A percentile compares a stretch with the other conserved stretches of the same genome.
phyloP scores from a whole-genome alignment of 371 early-diverging fungal genomes.

The Thermomucor indicae-seudaticae region DNA sequence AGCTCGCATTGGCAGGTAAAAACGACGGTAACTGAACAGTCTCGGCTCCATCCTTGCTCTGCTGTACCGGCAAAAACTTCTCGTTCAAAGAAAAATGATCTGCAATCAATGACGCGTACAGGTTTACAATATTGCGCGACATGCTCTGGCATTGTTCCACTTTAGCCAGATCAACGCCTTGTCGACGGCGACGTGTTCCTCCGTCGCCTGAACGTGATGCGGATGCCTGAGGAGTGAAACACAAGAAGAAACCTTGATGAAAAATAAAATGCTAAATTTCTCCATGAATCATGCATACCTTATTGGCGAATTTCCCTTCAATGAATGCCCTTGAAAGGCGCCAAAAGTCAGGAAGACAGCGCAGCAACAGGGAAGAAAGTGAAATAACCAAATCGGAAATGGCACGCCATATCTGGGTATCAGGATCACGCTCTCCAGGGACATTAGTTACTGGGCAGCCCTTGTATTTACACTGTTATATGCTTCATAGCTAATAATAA shows the following conservation, averaged over 20 bases:
- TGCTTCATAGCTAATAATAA: background rate
- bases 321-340: conserved; percentile 78
- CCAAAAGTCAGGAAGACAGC: conserved; percentile 92
- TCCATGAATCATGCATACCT: conserved; percentile 15
- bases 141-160: conserved; percentile 75
- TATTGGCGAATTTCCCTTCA: conserved; percentile 74
- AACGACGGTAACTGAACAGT: conserved; percentile 29
- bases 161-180: conserved; percentile 63
- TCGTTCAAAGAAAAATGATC: conserved; percentile 49
- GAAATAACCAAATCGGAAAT: conserved; percentile 66
- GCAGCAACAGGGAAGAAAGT: conserved; percentile 69
- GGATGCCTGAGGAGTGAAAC: background rate
- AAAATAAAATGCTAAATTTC: background rate
- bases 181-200: conserved; percentile 37
- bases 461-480: background rate
- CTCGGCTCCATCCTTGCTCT: conserved; percentile 18
- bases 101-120: conserved; percentile 56
- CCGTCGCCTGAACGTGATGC: conserved; percentile 8
- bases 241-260: background rate
- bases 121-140: conserved; percentile 70
- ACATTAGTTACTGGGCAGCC: background rate
- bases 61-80: conserved; percentile 17
- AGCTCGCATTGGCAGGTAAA: conserved; percentile 46
- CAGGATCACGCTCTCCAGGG: conserved; percentile 29
- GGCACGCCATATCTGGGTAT: conserved; percentile 69